These are phyloP conservation scores for Trichosporon sp. DNA, from an alignment of 1,284 basidiomycete genomes.

Conservation along the genomic window DNA sequence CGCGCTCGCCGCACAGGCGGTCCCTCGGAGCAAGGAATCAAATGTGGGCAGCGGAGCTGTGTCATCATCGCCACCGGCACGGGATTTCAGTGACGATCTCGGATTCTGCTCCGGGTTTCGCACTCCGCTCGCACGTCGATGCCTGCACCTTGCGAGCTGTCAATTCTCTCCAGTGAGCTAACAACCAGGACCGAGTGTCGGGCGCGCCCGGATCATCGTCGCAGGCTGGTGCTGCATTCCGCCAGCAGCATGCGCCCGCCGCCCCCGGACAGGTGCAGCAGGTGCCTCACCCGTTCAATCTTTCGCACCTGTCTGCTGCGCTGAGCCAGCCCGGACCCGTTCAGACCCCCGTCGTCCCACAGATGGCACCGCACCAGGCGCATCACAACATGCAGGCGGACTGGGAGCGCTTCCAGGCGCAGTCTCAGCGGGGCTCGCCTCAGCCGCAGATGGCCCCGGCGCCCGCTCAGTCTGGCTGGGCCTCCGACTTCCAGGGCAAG, in stretches of 20 bases:
- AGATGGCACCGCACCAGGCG: constrained; percentile 16
- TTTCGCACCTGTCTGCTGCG: constrained; percentile 50
- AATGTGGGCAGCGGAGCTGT: constrained; percentile 16
- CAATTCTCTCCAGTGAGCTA: constrained; percentile 8
- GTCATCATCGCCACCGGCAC: constrained; percentile 12
- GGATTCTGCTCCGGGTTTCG: background rate
- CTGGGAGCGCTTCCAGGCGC: constrained; percentile 26
- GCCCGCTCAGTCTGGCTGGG: constrained; percentile 22
- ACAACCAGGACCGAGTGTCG: constrained; percentile 30
- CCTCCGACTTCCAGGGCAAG: constrained; percentile 33
- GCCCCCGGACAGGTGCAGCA: constrained; percentile 24
- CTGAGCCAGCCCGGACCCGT: constrained; percentile 35
- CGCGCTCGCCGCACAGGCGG: background rate
- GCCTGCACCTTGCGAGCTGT: background rate
- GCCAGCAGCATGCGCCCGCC: constrained; percentile 23
- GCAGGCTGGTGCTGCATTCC: constrained; percentile 29
- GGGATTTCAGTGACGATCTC: constrained; percentile 5
- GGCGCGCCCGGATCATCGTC: constrained; percentile 28
- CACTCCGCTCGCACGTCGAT: background rate
- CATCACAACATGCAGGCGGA: constrained; percentile 26
- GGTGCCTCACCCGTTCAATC: constrained; percentile 51
- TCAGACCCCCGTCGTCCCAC: constrained; percentile 16
- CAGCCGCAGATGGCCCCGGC: constrained; percentile 16
- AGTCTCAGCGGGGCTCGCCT: constrained; percentile 31
- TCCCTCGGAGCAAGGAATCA: background rate